Conservation (phyloP, 2,329 filamentous ascomycete species). For the Curvularia spicifera region DNA sequence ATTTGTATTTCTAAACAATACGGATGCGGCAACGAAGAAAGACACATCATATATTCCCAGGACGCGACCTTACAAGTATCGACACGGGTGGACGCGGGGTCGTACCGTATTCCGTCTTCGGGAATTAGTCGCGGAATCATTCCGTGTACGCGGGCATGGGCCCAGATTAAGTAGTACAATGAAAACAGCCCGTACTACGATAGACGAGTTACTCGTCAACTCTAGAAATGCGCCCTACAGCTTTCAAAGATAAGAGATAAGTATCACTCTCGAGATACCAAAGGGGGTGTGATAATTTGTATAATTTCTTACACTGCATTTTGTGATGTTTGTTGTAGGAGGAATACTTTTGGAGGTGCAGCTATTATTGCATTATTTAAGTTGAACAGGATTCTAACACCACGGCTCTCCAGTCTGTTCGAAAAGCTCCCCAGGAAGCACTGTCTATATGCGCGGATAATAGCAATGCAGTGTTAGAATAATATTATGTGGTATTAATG, state of each 20-base stretch:
- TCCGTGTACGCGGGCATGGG: neutral
- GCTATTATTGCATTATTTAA: too few species aligned
- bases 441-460: neutral
- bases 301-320: too few species aligned
- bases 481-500: neutral
- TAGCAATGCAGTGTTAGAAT: neutral
- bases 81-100: constrained; percentile 11
- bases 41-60: neutral
- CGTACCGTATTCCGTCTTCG: constrained; percentile 2
- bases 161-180: neutral
- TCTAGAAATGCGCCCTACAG: too few species aligned
- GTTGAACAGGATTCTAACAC: too few species aligned
- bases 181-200: neutral
- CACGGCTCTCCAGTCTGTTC: too few species aligned
- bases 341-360: too few species aligned
- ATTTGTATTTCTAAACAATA: neutral
- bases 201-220: too few species aligned
- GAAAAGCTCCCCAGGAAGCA: neutral
- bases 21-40: neutral
- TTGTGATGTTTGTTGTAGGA: too few species aligned
- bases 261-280: too few species aligned
- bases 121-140: constrained; percentile 6
- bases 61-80: neutral
- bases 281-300: too few species aligned
- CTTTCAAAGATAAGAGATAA: too few species aligned